Evolutionary conservation across 1,284 basidiomycete genomes (phyloP).

Genomic region (Paramarasmius palmivorus): DNA sequence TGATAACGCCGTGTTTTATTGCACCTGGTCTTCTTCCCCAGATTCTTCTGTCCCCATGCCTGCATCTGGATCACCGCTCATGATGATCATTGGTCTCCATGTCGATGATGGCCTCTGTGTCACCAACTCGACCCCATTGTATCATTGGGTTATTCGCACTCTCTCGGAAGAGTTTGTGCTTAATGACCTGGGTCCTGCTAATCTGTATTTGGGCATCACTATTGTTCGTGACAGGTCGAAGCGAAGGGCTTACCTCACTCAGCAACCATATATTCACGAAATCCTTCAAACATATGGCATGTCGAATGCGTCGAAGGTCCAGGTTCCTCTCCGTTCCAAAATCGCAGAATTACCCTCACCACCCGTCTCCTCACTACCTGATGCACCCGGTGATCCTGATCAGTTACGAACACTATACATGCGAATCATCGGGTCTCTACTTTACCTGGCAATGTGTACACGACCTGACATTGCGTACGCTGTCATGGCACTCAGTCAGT

Average conservation of each 20-base stretch:
- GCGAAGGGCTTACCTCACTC: too few species aligned
- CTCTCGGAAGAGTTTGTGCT: too few species aligned
- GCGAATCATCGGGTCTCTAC: neutral
- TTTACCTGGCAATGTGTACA: slow-evolving; percentile 2
- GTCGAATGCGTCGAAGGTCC: neutral
- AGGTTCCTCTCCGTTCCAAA: slow-evolving; percentile 39
- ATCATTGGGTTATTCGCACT: too few species aligned
- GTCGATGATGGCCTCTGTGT: too few species aligned
- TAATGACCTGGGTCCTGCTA: too few species aligned
- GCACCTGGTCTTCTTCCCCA: slow-evolving; percentile 10
- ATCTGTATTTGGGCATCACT: too few species aligned
- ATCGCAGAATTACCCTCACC: slow-evolving; percentile 44
- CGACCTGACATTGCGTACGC: slow-evolving; percentile 4
- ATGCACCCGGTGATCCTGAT: neutral
- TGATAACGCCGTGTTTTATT: slow-evolving; percentile 16
- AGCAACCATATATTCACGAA: neutral
- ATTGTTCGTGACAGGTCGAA: too few species aligned
- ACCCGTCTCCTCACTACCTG: slow-evolving; percentile 44
- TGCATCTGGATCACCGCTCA: neutral
- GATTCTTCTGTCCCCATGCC: slow-evolving; percentile 14
- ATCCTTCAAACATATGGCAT: neutral
- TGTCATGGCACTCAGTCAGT: slow-evolving; percentile 4
- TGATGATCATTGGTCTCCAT: neutral
- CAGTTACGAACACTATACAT: too few species aligned
- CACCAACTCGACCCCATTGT: too few species aligned